Conservation (phyloP, 2,329 filamentous ascomycete genomes). For the Dactylellina haptotyla region DNA sequence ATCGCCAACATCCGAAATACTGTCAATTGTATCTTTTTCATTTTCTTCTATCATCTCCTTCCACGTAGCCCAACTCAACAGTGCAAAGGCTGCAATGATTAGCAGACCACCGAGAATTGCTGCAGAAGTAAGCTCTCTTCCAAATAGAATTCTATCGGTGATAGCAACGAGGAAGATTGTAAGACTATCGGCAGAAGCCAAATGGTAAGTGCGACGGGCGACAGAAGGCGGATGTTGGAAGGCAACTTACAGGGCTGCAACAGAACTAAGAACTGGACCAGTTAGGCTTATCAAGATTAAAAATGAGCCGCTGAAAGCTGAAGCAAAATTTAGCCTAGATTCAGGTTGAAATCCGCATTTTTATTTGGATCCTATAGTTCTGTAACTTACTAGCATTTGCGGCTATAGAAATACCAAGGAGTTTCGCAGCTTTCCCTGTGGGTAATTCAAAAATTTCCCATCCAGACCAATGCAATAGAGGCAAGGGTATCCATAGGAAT, state of each 20-base stretch:
- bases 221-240: background rate
- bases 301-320: conserved; percentile 88
- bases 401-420: conserved; percentile 81
- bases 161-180: conserved; percentile 97
- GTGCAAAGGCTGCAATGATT: conserved; percentile 87
- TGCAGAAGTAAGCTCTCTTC: conserved; percentile 76
- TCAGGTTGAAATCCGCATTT: background rate
- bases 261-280: conserved; percentile 88
- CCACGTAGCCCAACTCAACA: conserved; percentile 91
- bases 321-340: conserved; percentile 40
- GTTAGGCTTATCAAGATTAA: conserved; percentile 92
- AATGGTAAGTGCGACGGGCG: background rate
- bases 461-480: conserved; percentile 79
- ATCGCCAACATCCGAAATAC: conserved; percentile 21
- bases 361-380: background rate
- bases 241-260: conserved; percentile 74
- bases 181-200: conserved; percentile 62
- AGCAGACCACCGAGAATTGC: conserved; percentile 83
- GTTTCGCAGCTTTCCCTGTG: conserved; percentile 77
- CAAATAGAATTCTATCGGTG: conserved; percentile 86
- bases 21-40: conserved; percentile 66
- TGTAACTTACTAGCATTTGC: conserved; percentile 79
- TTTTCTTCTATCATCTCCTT: conserved; percentile 89
- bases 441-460: conserved; percentile 87
- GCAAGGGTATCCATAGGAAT: conserved; percentile 91